These are phyloP conservation scores for Geosmithia flava DNA, from an alignment of 2,329 filamentous ascomycete genomes.

Conservation along the genomic window DNA sequence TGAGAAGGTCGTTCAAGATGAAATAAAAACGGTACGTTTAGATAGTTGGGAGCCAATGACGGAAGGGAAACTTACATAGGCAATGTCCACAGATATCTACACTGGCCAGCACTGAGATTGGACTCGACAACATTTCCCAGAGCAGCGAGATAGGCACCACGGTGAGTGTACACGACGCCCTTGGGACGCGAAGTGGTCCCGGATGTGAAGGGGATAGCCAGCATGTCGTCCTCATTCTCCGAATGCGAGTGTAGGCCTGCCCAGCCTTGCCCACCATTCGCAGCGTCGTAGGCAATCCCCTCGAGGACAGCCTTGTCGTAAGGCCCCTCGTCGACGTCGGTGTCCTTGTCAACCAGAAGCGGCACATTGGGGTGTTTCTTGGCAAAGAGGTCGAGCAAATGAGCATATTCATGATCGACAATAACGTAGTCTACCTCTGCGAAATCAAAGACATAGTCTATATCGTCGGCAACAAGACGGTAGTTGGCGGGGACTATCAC, in stretches of 20 bases:
- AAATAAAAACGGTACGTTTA: too few relatives aligned
- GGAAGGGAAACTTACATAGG: conserved; percentile 59
- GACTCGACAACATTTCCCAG: conserved; percentile 83
- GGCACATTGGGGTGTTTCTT: conserved; percentile 49
- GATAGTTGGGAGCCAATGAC: too few relatives aligned
- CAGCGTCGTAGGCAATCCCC: conserved; percentile 59
- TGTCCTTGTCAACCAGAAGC: conserved; percentile 58
- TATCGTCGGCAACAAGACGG: conserved; percentile 67
- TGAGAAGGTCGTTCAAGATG: background rate
- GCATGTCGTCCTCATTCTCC: conserved; percentile 63
- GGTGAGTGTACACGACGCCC: conserved; percentile 84
- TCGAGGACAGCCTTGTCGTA: conserved; percentile 78
- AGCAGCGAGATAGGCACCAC: conserved; percentile 74
- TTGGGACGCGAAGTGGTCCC: conserved; percentile 89
- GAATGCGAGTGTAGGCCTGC: conserved; percentile 58
- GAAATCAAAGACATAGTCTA: conserved; percentile 82
- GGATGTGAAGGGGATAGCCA: conserved; percentile 87
- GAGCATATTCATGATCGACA: conserved; percentile 68
- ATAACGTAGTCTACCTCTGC: conserved; percentile 79
- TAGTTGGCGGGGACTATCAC: conserved; percentile 59
- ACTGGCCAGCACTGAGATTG: conserved; percentile 63
- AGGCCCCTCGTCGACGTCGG: conserved; percentile 61
- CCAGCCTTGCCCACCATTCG: conserved; percentile 63
- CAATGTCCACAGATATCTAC: conserved; percentile 81
- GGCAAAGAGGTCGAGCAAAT: conserved; percentile 55